Evolutionary conservation across 768 basidiomycete genomes (phyloP), one percentile per base, ranked within the genome.

Genomic region (Pleurotus platypus): DNA sequence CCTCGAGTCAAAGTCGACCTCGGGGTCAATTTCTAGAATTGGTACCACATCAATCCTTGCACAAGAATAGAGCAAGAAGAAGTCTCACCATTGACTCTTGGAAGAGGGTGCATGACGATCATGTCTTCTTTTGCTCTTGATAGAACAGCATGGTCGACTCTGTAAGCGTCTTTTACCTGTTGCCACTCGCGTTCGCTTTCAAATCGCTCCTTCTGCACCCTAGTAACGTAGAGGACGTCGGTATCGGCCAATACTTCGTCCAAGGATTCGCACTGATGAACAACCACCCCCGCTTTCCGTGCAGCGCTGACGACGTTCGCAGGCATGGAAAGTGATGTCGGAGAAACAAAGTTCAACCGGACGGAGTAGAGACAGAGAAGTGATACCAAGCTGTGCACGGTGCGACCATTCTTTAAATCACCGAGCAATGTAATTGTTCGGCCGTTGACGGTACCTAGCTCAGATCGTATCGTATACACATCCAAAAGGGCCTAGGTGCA

Each of bases 61-160:
- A 16, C 56, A 35, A 5, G 18, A n/a, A 16, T 12, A 48, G 35
- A 58, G 4, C 48, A 35, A 7, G 30, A 9, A 0, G 7, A 11
- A 2, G 16, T 68, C 83, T 61, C 61, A 87, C 92, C 92, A 58
- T 92, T 93, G 50, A 96, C 86, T 65, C 97, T 75, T 12, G 97
- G 97, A 18, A 99, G 78, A n/a, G 97, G 97, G 71, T 99, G 97
- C 94, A 99, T 96, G 62, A 98, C 94, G 58, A 98, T 98, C 86
- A 97, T 93, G 54, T 94, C 91, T 61, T 92, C 89, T 76, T 98
- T 98, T 8, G 97, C 96, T 43, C 90, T 80, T 4, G 94, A 86
- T 24, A 99, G 79, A 30, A 98, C 85, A 9, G 95, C 91, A 66
- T 98, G 97, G 71, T 98, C 93, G 55, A 99, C 84, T 35, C 93